Evolutionary conservation across 495 filamentous ascomycete genomes (phyloP).

Genomic region (Penicillium paxilli): DNA sequence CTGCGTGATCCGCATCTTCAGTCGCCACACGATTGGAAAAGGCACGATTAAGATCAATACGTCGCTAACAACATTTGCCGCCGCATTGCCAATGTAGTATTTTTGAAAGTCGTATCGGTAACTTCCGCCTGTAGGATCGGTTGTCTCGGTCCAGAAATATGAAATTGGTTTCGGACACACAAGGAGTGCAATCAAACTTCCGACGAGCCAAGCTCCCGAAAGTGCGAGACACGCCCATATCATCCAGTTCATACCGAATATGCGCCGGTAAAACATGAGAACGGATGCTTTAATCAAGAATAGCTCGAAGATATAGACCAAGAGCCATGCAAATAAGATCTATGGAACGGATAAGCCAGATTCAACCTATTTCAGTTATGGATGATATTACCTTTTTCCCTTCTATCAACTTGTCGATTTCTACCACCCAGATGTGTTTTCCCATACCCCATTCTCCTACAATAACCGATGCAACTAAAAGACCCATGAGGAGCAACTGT

Average conservation of each 20-base stretch:
- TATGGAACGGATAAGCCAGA: neutral
- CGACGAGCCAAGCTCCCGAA: conserved; percentile 9
- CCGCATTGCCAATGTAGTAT: conserved; percentile 43
- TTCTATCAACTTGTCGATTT: conserved; percentile 3
- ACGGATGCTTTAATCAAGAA: conserved; percentile 21
- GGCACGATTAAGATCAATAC: conserved; percentile 53
- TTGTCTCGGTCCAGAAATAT: conserved; percentile 19
- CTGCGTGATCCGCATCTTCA: conserved; percentile 44
- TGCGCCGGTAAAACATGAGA: conserved; percentile 26
- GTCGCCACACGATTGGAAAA: conserved; percentile 40
- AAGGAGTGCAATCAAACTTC: conserved; percentile 18
- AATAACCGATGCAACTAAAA: neutral
- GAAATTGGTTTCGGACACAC: conserved; percentile 10
- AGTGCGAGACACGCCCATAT: conserved; percentile 12
- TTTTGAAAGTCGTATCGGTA: conserved; percentile 19
- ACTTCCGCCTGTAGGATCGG: conserved; percentile 3
- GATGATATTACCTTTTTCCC: conserved; percentile 7
- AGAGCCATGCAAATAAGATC: conserved; percentile 17
- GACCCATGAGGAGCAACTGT: neutral
- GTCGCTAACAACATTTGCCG: conserved; percentile 53
- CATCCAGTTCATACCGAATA: conserved; percentile 18
- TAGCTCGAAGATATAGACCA: conserved; percentile 21
- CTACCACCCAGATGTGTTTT: conserved; percentile 17
- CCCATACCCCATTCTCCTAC: conserved; percentile 18
- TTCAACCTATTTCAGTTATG: neutral